Base-by-base conservation (phyloP, 2,329 filamentous ascomycete species). In the Westerdykella aurantiaca region DNA sequence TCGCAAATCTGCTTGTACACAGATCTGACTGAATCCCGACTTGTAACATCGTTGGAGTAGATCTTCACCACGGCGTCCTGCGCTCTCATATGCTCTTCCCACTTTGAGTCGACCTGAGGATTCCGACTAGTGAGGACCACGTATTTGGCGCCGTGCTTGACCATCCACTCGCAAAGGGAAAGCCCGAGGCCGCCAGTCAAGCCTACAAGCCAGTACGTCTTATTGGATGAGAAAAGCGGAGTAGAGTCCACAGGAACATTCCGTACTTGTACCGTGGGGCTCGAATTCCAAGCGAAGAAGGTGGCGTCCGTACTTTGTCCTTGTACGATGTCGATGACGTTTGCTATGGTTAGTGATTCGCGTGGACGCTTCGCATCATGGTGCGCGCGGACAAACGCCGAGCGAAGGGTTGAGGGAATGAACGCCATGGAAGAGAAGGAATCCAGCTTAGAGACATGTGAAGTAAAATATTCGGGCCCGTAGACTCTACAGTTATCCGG, bases 261-360 rank as follows among this genome's bases (percentile, higher is more conserved):
- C 25, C 1, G 69, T 71, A 1, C 69, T 69, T 0, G 69, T 72
- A 6, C 67, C 69, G 45, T 73, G 70, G 0, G 63, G 63, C 38
- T 73, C 65, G 9, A 71, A 61, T 9, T 29, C 25, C 25, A 29
- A 12, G 25, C 3, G 25, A 29, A 10, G 9, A 29, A 29, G 25
- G 25, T 12, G 7, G 25, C 25, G 25, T 29, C 18, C 18, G 18
- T 21, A 21, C 18, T 6, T 21, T 21, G 18, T 6, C 18, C 18
- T 21, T 21, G 18, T 3, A 21, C 18, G 6, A 21, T 6, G 18
- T 21, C 18, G 18, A 21, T 6, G 18, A 21, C 18, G 18, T 21
- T 21, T 21, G 18, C 18, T 6, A 21, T 21, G 18, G 4, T 21
- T 21, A 6, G 18, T 21, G 18, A 6, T 3, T 21, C 18, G 3